Evolutionary conservation across 2,329 filamentous ascomycete species (phyloP).

Genomic region (Cytospora piceae): DNA sequence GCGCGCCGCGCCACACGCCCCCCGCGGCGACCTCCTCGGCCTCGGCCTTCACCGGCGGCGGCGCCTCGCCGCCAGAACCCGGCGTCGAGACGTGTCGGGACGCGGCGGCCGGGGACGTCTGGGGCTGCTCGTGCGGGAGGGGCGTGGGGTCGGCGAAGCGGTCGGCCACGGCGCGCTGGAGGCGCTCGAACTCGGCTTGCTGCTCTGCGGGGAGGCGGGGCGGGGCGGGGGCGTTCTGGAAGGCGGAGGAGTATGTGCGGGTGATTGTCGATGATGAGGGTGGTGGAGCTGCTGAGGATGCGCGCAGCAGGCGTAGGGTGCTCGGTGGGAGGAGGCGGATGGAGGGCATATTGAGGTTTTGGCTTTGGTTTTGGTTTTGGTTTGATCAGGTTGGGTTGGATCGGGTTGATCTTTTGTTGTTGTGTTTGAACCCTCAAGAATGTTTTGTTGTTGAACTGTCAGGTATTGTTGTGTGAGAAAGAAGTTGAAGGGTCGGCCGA

Average conservation of each 20-base stretch:
- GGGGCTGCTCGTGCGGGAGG: slow-evolving; percentile 34
- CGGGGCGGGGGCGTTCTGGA: slow-evolving; percentile 67
- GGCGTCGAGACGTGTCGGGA: slow-evolving; percentile 37
- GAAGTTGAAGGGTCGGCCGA: slow-evolving; percentile 15
- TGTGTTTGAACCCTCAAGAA: neutral
- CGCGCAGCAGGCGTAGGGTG: slow-evolving; percentile 13
- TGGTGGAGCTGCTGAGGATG: neutral
- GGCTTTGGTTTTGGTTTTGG: neutral
- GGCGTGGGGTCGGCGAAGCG: slow-evolving; percentile 44
- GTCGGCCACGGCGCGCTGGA: slow-evolving; percentile 67
- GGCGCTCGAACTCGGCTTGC: slow-evolving; percentile 86
- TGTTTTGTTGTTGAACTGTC: neutral
- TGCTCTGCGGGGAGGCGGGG: slow-evolving; percentile 86
- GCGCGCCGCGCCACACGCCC: slow-evolving; percentile 74
- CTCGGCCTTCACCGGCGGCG: neutral
- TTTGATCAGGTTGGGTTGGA: neutral
- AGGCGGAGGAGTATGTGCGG: slow-evolving; percentile 45
- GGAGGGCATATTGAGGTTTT: slow-evolving; percentile 13
- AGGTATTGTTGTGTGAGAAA: neutral
- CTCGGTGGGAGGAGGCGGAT: slow-evolving; percentile 15
- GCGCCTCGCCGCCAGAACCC: neutral
- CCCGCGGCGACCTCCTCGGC: slow-evolving; percentile 58
- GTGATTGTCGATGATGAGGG: slow-evolving; percentile 14
- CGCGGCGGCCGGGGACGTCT: slow-evolving; percentile 31
- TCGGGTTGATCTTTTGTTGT: neutral